Percentiles rank a stretch among this genome's conserved stretches.
Evolutionary conservation across 2,329 filamentous ascomycete genomes (phyloP).

Genomic region (Fusarium sp.): DNA sequence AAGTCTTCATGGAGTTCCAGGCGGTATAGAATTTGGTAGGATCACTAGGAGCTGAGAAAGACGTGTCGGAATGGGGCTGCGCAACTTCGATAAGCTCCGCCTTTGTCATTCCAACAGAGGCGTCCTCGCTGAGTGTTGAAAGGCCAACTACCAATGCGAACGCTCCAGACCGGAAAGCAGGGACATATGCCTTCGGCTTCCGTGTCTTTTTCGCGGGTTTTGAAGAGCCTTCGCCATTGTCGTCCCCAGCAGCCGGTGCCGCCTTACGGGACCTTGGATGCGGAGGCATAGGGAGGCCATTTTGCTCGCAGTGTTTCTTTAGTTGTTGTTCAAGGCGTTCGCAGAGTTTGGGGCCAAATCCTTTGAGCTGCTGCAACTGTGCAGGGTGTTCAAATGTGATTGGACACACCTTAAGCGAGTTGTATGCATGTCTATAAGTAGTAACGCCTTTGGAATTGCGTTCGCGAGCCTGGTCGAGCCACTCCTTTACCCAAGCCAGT

Average conservation of each 20-base stretch:
- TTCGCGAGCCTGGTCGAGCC: conserved; percentile 75
- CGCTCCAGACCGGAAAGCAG: conserved; percentile 75
- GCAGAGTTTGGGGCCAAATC: conserved; percentile 78
- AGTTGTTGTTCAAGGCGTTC: conserved; percentile 72
- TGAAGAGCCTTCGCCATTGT: conserved; percentile 50
- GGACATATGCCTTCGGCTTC: conserved; percentile 76
- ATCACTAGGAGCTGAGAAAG: conserved; percentile 75
- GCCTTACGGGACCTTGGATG: conserved; percentile 61
- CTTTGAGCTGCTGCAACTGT: conserved; percentile 77
- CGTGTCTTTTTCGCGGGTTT: conserved; percentile 66
- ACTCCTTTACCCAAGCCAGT: conserved; percentile 80
- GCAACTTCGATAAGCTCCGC: conserved; percentile 73
- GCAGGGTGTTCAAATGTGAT: conserved; percentile 77
- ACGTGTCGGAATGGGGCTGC: conserved; percentile 77
- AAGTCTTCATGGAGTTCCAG: conserved; percentile 84
- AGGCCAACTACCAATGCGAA: conserved; percentile 79
- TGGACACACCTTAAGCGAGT: conserved; percentile 80
- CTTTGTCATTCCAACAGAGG: conserved; percentile 70
- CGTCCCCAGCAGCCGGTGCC: conserved; percentile 45
- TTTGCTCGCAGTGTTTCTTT: conserved; percentile 70
- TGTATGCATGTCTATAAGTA: conserved; percentile 80
- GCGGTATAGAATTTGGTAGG: conserved; percentile 79
- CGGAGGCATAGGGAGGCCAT: conserved; percentile 75
- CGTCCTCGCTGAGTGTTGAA: conserved; percentile 66
- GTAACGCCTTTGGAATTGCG: conserved; percentile 75